Conservation (phyloP, 345 rosid species). For the Ailanthus altissimus region DNA sequence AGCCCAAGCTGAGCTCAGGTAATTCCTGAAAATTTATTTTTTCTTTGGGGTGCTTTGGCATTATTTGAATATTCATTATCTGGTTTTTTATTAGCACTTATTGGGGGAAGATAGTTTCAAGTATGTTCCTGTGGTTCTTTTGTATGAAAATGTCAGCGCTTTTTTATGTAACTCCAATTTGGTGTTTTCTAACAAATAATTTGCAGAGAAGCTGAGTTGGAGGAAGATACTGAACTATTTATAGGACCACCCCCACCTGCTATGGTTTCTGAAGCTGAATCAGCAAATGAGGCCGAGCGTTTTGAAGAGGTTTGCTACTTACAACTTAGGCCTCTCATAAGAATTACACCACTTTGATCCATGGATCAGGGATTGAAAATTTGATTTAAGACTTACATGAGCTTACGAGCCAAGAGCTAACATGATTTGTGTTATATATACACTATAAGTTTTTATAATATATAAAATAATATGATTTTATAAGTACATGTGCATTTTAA, state of each 20-base stretch:
- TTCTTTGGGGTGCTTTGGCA: neutral
- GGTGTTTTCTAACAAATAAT: constrained; percentile 21
- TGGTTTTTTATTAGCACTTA: neutral
- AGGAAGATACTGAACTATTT: constrained; percentile 74
- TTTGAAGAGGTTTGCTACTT: constrained; percentile 75
- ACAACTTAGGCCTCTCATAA: constrained; percentile 6
- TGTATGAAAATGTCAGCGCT: constrained; percentile 5
- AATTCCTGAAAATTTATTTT: neutral
- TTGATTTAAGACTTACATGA: neutral
- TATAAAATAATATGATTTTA: neutral
- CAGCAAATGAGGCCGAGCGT: constrained; percentile 92
- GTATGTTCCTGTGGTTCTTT: neutral
- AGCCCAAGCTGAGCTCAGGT: constrained; percentile 91
- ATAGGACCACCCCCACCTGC: constrained; percentile 94
- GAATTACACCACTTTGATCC: constrained; percentile 9
- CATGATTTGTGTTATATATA: neutral
- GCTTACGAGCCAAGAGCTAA: neutral
- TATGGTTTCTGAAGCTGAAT: constrained; percentile 84
- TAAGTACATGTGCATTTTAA: neutral
- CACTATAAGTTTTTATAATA: neutral
- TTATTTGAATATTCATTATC: constrained; percentile 6
- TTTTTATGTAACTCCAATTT: constrained; percentile 5
- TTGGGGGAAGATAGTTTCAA: neutral
- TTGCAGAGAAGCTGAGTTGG: constrained; percentile 80
- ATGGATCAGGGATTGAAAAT: neutral